Percentiles rank a stretch among this genome's conserved stretches.
These are phyloP conservation scores for Cicer judaicum DNA, from an alignment of 306 rosid species.

Conservation along the genomic window DNA sequence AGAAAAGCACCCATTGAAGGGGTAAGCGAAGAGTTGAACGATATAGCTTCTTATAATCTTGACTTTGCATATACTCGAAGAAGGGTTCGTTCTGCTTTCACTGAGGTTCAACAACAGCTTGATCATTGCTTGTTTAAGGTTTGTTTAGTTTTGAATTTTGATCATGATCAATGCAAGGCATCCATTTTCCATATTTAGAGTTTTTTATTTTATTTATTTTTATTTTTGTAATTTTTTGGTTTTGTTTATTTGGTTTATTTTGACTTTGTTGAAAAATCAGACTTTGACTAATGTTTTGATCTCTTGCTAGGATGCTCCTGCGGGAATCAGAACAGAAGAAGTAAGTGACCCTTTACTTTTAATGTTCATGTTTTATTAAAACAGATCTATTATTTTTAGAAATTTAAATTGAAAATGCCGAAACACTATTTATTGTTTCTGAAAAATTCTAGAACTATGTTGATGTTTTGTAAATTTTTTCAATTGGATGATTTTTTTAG, in stretches of 20 bases:
- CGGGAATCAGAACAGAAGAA: constrained; percentile 82
- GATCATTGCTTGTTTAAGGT: constrained; percentile 86
- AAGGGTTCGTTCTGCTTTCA: constrained; percentile 66
- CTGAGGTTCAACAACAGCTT: constrained; percentile 57
- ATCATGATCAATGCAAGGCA: not conserved
- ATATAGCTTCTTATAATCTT: constrained; percentile 63
- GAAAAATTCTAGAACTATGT: not conserved
- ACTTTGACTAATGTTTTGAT: constrained; percentile 41
- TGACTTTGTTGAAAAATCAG: constrained; percentile 5
- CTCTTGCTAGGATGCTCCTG: constrained; percentile 70
- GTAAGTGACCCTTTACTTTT: constrained; percentile 43
- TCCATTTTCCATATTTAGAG: not conserved
- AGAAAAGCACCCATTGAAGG: constrained; percentile 58
- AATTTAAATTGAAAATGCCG: no score
- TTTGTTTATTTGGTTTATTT: not conserved
- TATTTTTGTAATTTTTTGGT: not conserved
- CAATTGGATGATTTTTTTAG: not conserved
- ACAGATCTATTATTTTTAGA: no score
- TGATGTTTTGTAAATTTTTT: not conserved
- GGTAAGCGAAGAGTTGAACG: constrained; percentile 58
- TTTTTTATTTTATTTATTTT: not conserved
- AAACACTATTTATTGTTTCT: not conserved
- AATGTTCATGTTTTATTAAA: no score
- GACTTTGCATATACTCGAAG: constrained; percentile 70
- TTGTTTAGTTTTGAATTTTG: constrained; percentile 21